A percentile compares a stretch with the other conserved stretches of the same genome.
Conservation (phyloP, 352 stramenopile genomes). For the Pythium brachiatum region DNA sequence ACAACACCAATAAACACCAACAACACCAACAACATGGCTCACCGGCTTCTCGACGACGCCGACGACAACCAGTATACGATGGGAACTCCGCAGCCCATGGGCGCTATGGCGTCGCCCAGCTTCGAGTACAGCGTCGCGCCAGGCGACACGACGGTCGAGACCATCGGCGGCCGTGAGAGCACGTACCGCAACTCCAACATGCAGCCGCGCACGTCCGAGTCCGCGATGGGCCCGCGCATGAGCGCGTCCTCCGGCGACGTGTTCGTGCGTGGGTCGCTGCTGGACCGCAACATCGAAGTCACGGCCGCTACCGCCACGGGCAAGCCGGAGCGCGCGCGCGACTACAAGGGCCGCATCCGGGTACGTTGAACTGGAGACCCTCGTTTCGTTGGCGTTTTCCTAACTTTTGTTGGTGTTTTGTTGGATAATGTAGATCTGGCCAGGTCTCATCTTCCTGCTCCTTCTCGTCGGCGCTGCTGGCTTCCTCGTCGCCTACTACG, state of each 20-base stretch:
- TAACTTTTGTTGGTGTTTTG: slow-evolving; percentile 4
- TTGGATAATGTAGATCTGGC: slow-evolving; percentile 25
- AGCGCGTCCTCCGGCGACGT: slow-evolving; percentile 16
- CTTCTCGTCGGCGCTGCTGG: slow-evolving; percentile 14
- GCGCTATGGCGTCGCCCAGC: slow-evolving; percentile 4
- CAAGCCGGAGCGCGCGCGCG: slow-evolving; percentile 19
- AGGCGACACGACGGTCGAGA: background rate
- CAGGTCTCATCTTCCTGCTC: slow-evolving; percentile 22
- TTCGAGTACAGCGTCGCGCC: slow-evolving; percentile 4
- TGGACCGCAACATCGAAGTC: slow-evolving; percentile 49
- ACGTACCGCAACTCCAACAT: slow-evolving; percentile 8
- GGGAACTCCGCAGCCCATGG: background rate
- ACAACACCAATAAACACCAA: no score
- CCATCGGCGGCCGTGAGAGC: background rate
- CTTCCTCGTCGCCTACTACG: slow-evolving; percentile 10
- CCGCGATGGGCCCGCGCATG: background rate
- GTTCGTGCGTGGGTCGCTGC: slow-evolving; percentile 42
- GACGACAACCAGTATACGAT: background rate
- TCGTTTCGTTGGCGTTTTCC: background rate
- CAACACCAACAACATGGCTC: background rate
- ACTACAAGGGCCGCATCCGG: slow-evolving; percentile 53
- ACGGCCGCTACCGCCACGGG: slow-evolving; percentile 6
- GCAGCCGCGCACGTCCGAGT: slow-evolving; percentile 1
- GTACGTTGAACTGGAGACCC: slow-evolving; percentile 22
- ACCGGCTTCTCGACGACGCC: background rate